Percentiles rank a stretch among this genome's conserved stretches.
These are phyloP conservation scores for Coelastrella sp. DNA, from an alignment of 139 green algal genomes.

Conservation along the genomic window DNA sequence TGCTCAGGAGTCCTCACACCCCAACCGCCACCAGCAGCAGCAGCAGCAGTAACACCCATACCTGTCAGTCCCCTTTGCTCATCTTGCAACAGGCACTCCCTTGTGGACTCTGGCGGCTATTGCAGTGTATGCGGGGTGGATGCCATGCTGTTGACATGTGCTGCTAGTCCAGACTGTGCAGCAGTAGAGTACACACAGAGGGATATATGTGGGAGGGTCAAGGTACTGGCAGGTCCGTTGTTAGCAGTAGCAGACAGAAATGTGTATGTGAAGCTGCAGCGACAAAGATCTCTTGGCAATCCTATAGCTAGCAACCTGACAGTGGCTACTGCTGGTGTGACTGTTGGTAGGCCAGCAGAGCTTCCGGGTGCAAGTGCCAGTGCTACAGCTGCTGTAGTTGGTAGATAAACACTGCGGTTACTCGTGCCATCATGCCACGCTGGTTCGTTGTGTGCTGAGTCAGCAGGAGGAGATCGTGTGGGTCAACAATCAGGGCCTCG, in stretches of 20 bases:
- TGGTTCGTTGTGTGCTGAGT: too few relatives aligned
- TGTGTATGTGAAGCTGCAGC: not conserved
- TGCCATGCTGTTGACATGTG: not conserved
- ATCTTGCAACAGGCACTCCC: not conserved
- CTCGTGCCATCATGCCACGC: too few relatives aligned
- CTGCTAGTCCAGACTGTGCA: not conserved
- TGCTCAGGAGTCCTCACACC: too few relatives aligned
- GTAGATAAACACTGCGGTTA: too few relatives aligned
- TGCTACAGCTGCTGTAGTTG: too few relatives aligned
- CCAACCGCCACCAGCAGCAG: too few relatives aligned
- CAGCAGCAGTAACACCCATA: not conserved
- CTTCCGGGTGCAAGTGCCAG: too few relatives aligned
- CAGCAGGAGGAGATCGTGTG: too few relatives aligned
- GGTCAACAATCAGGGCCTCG: too few relatives aligned
- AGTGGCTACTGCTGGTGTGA: too few relatives aligned
- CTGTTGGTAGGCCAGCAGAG: too few relatives aligned
- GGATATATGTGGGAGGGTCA: not conserved
- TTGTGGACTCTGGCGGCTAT: not conserved
- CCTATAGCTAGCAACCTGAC: too few relatives aligned
- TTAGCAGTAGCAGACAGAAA: not conserved
- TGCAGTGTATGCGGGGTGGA: not conserved
- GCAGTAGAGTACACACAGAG: not conserved
- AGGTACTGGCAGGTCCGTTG: not conserved
- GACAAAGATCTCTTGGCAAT: not conserved
- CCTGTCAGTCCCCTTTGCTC: not conserved